Evolutionary conservation across 352 stramenopile genomes (phyloP).

Genomic region (Globisporangium spinosum): DNA sequence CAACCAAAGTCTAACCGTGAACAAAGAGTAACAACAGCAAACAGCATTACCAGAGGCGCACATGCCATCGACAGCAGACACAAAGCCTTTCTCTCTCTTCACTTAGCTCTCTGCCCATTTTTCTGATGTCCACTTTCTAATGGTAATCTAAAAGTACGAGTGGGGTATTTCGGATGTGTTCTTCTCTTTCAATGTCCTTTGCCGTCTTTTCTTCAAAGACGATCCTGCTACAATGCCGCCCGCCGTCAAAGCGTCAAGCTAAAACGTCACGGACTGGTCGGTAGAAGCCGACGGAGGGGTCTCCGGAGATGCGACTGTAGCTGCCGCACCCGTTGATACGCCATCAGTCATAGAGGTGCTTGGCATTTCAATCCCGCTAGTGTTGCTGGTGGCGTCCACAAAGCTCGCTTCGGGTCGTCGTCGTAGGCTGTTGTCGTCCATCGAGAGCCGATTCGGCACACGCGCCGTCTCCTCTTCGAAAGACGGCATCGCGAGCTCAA

Average conservation of each 20-base stretch:
- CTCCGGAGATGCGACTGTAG: not conserved
- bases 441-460: conserved; percentile 3
- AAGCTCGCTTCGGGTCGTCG: conserved; percentile 7
- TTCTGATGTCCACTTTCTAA: not conserved
- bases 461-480: conserved; percentile 46
- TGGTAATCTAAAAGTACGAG: not conserved
- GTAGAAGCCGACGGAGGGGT: not conserved
- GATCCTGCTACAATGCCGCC: not conserved
- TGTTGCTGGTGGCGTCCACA: not conserved
- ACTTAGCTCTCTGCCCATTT: not conserved
- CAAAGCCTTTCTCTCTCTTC: not conserved
- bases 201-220: not conserved
- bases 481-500: conserved; percentile 45
- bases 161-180: not conserved
- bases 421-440: conserved; percentile 10
- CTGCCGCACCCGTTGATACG: not conserved
- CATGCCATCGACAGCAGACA: not conserved
- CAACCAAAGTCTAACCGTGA: not conserved
- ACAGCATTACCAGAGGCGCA: not conserved
- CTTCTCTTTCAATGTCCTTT: not conserved
- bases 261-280: not conserved
- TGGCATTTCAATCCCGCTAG: not conserved
- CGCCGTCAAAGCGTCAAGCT: not conserved
- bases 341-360: not conserved
- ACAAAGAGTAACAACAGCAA: not conserved